A percentile compares a stretch with the other conserved stretches of the same genome.
Conservation (phyloP, 176 grass and related monocot species). For the Triticum monococcum region DNA sequence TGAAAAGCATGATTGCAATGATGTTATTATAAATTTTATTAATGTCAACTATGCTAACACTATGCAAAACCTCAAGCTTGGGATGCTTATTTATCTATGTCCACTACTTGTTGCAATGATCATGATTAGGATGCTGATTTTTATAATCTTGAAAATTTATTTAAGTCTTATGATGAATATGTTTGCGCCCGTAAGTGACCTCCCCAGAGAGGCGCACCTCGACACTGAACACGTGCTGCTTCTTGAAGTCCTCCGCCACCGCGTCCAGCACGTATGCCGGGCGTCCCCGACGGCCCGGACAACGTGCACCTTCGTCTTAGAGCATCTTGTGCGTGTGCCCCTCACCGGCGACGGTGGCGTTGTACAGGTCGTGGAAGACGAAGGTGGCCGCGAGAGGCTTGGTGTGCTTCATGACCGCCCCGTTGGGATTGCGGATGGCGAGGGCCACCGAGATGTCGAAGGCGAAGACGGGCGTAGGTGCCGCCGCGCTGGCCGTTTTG, state of each 20-base stretch:
- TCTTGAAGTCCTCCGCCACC: background rate
- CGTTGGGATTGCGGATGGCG: constrained; percentile 18
- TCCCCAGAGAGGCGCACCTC: constrained; percentile 15
- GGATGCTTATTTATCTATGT: too few species aligned
- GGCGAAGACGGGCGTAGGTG: background rate
- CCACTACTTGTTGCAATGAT: too few species aligned
- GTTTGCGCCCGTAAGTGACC: background rate
- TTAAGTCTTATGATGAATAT: too few species aligned
- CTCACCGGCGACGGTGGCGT: background rate
- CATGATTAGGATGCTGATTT: too few species aligned
- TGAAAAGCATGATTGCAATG: too few species aligned
- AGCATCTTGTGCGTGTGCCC: background rate
- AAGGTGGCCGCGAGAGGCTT: constrained; percentile 7
- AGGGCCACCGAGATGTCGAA: constrained; percentile 25
- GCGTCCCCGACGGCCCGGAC: background rate
- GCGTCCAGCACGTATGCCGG: background rate
- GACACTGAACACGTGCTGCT: constrained; percentile 25
- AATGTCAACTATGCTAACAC: too few species aligned
- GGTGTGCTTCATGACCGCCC: background rate
- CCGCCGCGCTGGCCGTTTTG: background rate
- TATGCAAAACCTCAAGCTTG: too few species aligned
- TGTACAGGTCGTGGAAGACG: constrained; percentile 15
- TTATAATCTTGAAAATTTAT: too few species aligned
- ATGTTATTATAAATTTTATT: too few species aligned
- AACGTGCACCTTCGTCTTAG: background rate